Evolutionary conservation across 2,329 filamentous ascomycete genomes (phyloP).

Genomic region (Cladosporium oxysporum): DNA sequence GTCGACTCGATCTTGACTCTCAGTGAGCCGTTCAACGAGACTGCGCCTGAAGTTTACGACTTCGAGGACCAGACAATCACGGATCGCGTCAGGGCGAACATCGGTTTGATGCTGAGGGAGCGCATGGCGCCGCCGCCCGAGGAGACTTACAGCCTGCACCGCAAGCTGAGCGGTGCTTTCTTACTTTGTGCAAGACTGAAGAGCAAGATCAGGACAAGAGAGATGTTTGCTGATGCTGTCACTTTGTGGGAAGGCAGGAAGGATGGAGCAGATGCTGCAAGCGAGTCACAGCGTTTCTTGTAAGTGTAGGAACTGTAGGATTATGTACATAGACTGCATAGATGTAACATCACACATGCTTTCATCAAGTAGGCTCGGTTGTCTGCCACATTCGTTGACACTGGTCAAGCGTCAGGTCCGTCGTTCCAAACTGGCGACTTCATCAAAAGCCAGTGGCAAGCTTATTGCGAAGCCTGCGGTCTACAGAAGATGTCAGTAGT

Average conservation of each 20-base stretch:
- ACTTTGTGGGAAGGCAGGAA: slow-evolving; percentile 37
- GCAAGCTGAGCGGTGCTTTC: slow-evolving; percentile 94
- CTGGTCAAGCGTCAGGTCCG: not conserved
- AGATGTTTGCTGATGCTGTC: slow-evolving; percentile 69
- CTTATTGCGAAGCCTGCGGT: not conserved
- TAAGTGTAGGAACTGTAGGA: not conserved
- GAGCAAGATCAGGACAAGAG: slow-evolving; percentile 77
- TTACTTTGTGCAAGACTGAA: slow-evolving; percentile 84
- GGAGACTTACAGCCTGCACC: slow-evolving; percentile 93
- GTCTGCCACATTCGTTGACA: not conserved
- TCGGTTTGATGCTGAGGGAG: slow-evolving; percentile 91
- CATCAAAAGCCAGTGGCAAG: not conserved
- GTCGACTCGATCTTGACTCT: slow-evolving; percentile 84
- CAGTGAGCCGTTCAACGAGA: slow-evolving; percentile 80
- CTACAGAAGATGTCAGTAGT: not conserved
- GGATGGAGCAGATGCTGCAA: not conserved
- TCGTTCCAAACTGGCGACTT: not conserved
- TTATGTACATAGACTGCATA: slow-evolving; percentile 9
- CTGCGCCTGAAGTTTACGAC: slow-evolving; percentile 83
- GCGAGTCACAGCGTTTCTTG: slow-evolving; percentile 17
- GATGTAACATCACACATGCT: not conserved
- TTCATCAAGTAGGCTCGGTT: not conserved
- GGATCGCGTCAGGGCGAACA: slow-evolving; percentile 81
- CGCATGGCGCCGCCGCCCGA: slow-evolving; percentile 87
- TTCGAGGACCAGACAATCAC: slow-evolving; percentile 96